Conservation (phyloP, 2,329 filamentous ascomycete species). For the Cladophialophora immunda region DNA sequence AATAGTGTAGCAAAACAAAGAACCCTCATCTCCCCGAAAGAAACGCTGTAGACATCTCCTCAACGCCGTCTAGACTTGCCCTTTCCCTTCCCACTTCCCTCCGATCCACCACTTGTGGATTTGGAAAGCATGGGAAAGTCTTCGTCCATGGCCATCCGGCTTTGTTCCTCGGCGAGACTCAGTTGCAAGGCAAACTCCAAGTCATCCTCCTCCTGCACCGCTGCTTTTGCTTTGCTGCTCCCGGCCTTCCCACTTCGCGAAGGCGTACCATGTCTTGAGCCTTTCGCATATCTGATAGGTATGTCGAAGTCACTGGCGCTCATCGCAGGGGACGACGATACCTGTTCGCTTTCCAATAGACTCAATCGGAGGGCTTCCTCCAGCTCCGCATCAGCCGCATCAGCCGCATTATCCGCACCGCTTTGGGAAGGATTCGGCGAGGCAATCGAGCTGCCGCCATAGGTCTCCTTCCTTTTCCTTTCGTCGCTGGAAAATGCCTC, state of each 20-base stretch:
- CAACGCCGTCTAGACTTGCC: conserved; percentile 31
- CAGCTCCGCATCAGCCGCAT: conserved; percentile 67
- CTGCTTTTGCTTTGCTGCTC: conserved; percentile 46
- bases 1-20: background rate
- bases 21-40: background rate
- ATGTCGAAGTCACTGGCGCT: conserved; percentile 41
- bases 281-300: conserved; percentile 49
- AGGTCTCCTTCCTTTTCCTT: conserved; percentile 54
- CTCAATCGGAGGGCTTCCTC: conserved; percentile 69
- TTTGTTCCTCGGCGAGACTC: conserved; percentile 68
- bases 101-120: conserved; percentile 36
- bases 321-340: conserved; percentile 30
- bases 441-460: conserved; percentile 47
- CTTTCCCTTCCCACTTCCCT: conserved; percentile 34
- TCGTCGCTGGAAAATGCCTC: conserved; percentile 63
- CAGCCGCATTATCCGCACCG: conserved; percentile 49
- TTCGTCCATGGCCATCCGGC: conserved; percentile 47
- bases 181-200: conserved; percentile 69
- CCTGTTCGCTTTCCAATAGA: conserved; percentile 48
- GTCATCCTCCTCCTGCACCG: conserved; percentile 61
- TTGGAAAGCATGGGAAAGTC: conserved; percentile 44
- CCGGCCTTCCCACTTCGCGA: conserved; percentile 40
- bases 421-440: conserved; percentile 22
- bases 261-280: conserved; percentile 39
- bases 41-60: background rate